These are phyloP conservation scores for Alisma plantagoaquatica DNA, from an alignment of 106 monocot species.

Conservation along the genomic window DNA sequence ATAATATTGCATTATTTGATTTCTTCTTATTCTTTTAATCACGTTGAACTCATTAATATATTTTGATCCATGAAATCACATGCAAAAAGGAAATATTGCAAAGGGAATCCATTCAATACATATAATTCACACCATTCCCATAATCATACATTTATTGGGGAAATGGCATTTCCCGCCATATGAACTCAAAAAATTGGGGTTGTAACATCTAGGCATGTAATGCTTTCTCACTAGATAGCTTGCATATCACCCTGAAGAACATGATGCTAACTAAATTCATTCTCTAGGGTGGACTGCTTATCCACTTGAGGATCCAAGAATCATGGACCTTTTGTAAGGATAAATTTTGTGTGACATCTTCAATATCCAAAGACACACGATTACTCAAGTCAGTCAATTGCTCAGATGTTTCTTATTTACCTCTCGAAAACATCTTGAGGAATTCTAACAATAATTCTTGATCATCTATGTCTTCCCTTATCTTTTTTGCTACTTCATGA, in stretches of 20 bases:
- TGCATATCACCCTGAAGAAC: background rate
- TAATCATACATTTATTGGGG: no score
- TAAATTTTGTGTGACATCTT: background rate
- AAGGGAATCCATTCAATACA: no score
- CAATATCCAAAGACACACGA: background rate
- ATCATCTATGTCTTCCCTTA: constrained; percentile 59
- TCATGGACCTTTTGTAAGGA: background rate
- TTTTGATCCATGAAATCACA: no score
- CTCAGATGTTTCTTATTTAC: constrained; percentile 48
- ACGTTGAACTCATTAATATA: no score
- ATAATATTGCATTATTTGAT: no score
- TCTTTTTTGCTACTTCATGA: constrained; percentile 42
- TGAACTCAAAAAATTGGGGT: no score
- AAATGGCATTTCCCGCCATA: no score
- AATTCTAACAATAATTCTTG: constrained; percentile 67
- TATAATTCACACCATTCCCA: no score
- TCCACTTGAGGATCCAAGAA: background rate
- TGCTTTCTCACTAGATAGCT: background rate
- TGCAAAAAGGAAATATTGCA: no score
- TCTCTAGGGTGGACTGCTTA: background rate
- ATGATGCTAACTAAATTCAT: background rate
- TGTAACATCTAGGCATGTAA: background rate
- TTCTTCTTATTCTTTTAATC: no score
- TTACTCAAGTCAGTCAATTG: constrained; percentile 16
- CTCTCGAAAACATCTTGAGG: constrained; percentile 31